These are phyloP conservation scores for Pseudopithomyces chartarum DNA, from an alignment of 2,329 filamentous ascomycete genomes.

Conservation along the genomic window DNA sequence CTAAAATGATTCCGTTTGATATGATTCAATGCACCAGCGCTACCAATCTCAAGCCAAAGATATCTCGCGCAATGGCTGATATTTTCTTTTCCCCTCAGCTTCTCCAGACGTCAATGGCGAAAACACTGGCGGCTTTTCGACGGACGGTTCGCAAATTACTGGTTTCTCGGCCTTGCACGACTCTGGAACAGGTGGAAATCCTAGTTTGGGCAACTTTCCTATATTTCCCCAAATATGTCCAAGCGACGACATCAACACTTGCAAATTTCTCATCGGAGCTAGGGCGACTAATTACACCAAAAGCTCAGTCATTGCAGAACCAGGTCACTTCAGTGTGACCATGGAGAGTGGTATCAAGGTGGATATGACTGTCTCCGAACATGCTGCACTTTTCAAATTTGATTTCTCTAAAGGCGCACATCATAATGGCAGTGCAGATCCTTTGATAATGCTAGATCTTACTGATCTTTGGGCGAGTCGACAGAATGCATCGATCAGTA, in stretches of 20 bases:
- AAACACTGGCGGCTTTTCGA: conserved; percentile 63
- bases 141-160: conserved; percentile 49
- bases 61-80: conserved; percentile 34
- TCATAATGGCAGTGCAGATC: conserved; percentile 47
- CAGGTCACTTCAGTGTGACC: conserved; percentile 65
- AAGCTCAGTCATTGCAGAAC: conserved; percentile 58
- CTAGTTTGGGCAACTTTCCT: conserved; percentile 75
- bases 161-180: conserved; percentile 48
- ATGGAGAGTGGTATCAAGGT: conserved; percentile 61
- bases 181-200: conserved; percentile 47
- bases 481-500: conserved; percentile 57
- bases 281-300: conserved; percentile 57
- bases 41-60: neutral
- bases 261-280: conserved; percentile 57
- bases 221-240: conserved; percentile 71
- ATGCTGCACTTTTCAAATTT: conserved; percentile 66
- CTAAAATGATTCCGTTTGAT: too few species aligned
- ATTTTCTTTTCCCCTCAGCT: conserved; percentile 52
- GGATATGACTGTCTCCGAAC: conserved; percentile 66
- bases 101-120: conserved; percentile 54
- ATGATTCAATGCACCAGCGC: too few species aligned
- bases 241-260: conserved; percentile 64
- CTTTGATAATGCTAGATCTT: conserved; percentile 64
- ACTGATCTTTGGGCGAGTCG: conserved; percentile 62
- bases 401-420: conserved; percentile 51